These are phyloP conservation scores for Fusarium pseudograminearum DNA, from an alignment of 2,329 filamentous ascomycete genomes.

Conservation along the genomic window DNA sequence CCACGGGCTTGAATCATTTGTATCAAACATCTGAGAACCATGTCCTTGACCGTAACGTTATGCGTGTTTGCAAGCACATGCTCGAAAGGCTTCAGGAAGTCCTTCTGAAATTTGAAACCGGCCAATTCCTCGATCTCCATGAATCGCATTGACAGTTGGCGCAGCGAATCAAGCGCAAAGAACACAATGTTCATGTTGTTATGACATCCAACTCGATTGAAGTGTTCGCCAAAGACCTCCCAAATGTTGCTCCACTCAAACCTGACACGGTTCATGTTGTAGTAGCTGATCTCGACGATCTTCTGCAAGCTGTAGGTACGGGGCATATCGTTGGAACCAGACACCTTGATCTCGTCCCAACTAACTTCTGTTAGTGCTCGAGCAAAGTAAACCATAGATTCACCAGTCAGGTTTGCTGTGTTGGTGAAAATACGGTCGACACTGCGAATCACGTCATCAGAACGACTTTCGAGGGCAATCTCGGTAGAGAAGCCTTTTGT, in stretches of 20 bases:
- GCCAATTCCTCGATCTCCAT: constrained; percentile 98
- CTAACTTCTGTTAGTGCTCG: constrained; percentile 93
- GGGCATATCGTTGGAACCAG: constrained; percentile 93
- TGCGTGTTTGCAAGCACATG: constrained; percentile 95
- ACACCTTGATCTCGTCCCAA: constrained; percentile 99
- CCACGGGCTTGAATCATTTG: constrained; percentile 99
- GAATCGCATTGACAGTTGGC: constrained; percentile 97
- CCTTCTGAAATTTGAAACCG: constrained; percentile 99
- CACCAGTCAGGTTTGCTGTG: constrained; percentile 90
- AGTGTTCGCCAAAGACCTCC: constrained; percentile 97
- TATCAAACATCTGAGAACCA: constrained; percentile 94
- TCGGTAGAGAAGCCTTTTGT: constrained; percentile 78
- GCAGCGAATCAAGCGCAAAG: constrained; percentile 93
- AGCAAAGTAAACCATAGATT: constrained; percentile 96
- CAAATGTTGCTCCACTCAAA: constrained; percentile 99
- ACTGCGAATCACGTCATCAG: constrained; percentile 90
- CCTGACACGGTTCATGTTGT: constrained; percentile 98
- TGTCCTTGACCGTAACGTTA: constrained; percentile 94
- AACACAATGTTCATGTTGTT: constrained; percentile 97
- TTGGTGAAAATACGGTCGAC: constrained; percentile 98
- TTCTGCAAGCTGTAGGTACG: constrained; percentile 98
- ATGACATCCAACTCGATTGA: constrained; percentile 97
- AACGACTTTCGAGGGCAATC: constrained; percentile 91
- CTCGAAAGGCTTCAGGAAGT: constrained; percentile 98
- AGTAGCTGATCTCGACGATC: constrained; percentile 98